Evolutionary conservation across 495 filamentous ascomycete species (phyloP), one percentile per base, ranked within the genome.

Genomic region (Penicillium ucsense): DNA sequence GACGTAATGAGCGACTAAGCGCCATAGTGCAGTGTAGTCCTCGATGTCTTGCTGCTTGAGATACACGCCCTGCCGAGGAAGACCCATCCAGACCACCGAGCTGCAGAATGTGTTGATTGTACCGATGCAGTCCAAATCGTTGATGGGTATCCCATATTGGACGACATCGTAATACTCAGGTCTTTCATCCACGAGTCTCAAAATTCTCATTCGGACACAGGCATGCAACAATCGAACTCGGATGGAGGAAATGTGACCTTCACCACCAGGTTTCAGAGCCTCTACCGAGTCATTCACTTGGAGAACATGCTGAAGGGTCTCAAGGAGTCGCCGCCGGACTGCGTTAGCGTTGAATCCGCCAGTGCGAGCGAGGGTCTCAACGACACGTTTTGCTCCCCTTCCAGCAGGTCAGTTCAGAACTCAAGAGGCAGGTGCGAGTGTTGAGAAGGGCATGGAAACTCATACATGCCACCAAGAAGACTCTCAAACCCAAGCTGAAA

Each of bases 11-110:
- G 77, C 84, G 12, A 89, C 75, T 31, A 86, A 80, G 1, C 85
- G 74, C 87, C 86, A 90, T 0, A 90, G 66, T 0, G 85, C 84
- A 43, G 88, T 70, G 52, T 87, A 90, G 49, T 88, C 84, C 3
- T 48, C 50, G 27, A 76, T 78, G 51, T 90, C 86, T 31, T 76
- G 74, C n/a, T 75, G 41, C 0, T 67, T 67, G 10, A 84, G 60
- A 48, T 71, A 83, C 53, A 92, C 79, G 8, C 84, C 86, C 61
- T 88, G 86, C 0, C 82, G 75, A 0, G 85, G 86, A 2, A 88
- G 74, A 6, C 77, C 75, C 12, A 86, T 53, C 75, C 77, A 89
- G 44, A 88, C 75, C 4, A 89, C 59, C 0, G 74, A 72, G 28
- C 81, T 71, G 6, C 77, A 84, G 61, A 89, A 90, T 3, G 81